Base-by-base conservation (phyloP, 1,284 basidiomycete species). In the Irpex lacteus region DNA sequence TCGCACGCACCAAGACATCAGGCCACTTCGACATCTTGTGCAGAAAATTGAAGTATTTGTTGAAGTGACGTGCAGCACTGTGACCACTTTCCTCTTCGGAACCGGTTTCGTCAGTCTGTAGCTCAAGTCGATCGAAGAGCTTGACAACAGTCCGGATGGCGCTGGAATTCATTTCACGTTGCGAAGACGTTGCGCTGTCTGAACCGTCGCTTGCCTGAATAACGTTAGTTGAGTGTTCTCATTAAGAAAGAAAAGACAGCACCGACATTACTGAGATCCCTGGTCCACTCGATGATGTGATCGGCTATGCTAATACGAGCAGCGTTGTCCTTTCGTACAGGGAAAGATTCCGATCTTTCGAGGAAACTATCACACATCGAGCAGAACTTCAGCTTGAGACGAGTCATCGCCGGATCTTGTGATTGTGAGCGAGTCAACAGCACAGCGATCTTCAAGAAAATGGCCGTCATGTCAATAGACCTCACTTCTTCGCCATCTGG, bases 381-480 rank as follows among this genome's bases (percentile, higher is more conserved):
- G 70, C 92, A 95, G 71, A 91, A 94, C 74, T 89, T 92, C 72
- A 86, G 81, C 72, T 91, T 90, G 69, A 92, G 81, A 5, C 92
- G 85, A 60, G 85, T 80, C 0, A 84, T 81, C 3, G 78, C 75
- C 3, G 82, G 76, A 47, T 86, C 84, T 57, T 80, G 80, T 64
- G 90, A 87, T 57, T 80, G 80, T 64, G 90, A 87, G 15, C 87
- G 84, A 58, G 86, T 81, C 61, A 94, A 85, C 73, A 92, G 89
- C 13, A 79, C 79, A 0, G 88, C 88, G 47, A 95, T 78, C 0
- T 85, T 80, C 49, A 83, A 77, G 67, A 95, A 79, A 0, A 88
- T 84, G 15, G 85, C 81, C 53, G 87, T 87, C 36, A 95, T 81
- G 70, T 95, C 93, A 52, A 92, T 83, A 63, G 81, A 85, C 66